Evolutionary conservation across 164 flowering plant genomes (phyloP).

Genomic region (Vitis labrusca): DNA sequence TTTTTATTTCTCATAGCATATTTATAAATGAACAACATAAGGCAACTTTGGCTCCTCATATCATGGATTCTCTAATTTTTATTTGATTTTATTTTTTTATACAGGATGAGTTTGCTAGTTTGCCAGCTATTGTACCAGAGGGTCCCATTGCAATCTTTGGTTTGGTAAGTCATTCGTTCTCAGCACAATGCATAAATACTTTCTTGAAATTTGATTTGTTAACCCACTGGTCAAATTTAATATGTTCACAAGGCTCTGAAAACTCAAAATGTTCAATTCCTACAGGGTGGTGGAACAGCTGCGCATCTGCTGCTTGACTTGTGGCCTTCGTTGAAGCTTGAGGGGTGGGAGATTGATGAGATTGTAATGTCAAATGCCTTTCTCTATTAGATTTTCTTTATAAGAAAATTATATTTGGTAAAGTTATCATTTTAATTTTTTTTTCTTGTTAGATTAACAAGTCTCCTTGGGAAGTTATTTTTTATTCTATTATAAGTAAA

Average conservation of each 20-base stretch:
- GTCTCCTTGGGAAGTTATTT: too few species aligned
- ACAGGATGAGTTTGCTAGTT: conserved; percentile 80
- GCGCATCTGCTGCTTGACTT: conserved; percentile 74
- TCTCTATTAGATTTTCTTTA: neutral
- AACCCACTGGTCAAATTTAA: neutral
- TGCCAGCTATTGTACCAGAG: conserved; percentile 73
- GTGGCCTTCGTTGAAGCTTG: conserved; percentile 76
- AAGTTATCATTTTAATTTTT: neutral
- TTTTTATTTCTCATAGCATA: too few species aligned
- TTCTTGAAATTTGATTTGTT: neutral
- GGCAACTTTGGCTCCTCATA: neutral
- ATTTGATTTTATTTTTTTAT: neutral
- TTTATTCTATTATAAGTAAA: too few species aligned
- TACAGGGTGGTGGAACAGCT: conserved; percentile 85
- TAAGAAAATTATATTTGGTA: neutral
- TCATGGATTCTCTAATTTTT: neutral
- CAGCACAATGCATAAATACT: neutral
- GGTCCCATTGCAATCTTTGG: conserved; percentile 86
- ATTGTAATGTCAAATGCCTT: conserved; percentile 39
- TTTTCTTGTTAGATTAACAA: too few species aligned
- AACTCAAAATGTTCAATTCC: conserved; percentile 1
- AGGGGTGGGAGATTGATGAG: conserved; percentile 91
- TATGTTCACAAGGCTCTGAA: neutral
- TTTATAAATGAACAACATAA: too few species aligned
- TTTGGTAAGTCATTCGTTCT: conserved; percentile 43